Evolutionary conservation across 345 rosid genomes (phyloP), one percentile per base, ranked within the genome.

Genomic region (Carallia brachiata): DNA sequence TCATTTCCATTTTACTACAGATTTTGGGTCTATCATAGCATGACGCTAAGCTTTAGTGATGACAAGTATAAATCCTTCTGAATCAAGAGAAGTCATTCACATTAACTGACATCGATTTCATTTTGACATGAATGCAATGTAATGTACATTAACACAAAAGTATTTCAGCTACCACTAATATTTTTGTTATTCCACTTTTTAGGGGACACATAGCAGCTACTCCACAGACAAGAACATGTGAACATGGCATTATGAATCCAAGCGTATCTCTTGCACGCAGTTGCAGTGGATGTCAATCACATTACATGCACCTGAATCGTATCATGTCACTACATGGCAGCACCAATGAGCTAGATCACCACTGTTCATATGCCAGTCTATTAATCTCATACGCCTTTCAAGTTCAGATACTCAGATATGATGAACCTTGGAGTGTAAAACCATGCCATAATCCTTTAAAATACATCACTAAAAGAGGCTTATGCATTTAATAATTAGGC

Each of bases 141-240:
- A 70, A 70, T 18, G 57, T 6, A 37, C 54, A 63, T 53, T 55
- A 30, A 44, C 27, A 28, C 13, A 44, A 6, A 37, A 28, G 56
- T 40, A 52, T 16, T 19, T 47, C 30, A 17, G 65, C 55, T 44
- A 47, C 48, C 4, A 59, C n/a, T 44, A 19, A 31, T n/a, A 30
- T 54, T 54, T 40, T 36, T 9, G 18, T 17, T 7, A 53, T 62
- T 69, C 36, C 67, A 12, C 16, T 36, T 5, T 52, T 54, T 1
- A 18, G 19, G 36, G 32, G 30, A 15, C 13, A 13, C 13, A 6
- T 4, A 70, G 13, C 37, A 53, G 62, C 9, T 23, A 57, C 16
- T 31, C 39, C n/a, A 62, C 62, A 62, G 5, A n/a, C 67, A 70
- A 19, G 61, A 39, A 19, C 44, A 34, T 34, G 55, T 65, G 37